phyloP scores from a whole-genome alignment of 2,329 filamentous ascomycete species.

The Ascochyta fabae region DNA sequence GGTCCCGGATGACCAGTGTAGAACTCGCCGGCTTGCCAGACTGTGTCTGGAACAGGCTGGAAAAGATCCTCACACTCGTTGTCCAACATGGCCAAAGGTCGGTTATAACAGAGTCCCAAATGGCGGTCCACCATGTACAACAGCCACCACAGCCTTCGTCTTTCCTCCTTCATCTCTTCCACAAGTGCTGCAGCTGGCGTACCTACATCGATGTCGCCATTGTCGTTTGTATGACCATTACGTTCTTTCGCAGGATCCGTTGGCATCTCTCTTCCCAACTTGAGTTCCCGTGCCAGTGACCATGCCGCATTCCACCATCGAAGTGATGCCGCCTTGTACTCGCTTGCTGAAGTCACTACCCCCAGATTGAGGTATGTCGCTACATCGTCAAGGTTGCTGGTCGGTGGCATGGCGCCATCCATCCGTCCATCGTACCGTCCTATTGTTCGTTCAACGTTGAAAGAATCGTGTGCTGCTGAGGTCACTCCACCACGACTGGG shows the following conservation, averaged over 20 bases:
- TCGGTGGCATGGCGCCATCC: conserved; percentile 55
- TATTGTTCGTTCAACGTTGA: conserved; percentile 73
- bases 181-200: conserved; percentile 45
- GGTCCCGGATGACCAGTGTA: conserved; percentile 54
- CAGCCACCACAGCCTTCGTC: conserved; percentile 91
- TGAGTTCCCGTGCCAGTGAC: conserved; percentile 86
- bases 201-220: conserved; percentile 48
- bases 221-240: conserved; percentile 34
- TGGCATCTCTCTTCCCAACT: conserved; percentile 83
- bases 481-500: conserved; percentile 66
- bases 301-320: conserved; percentile 96
- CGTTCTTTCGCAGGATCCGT: conserved; percentile 56
- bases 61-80: conserved; percentile 79
- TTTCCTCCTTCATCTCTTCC: conserved; percentile 73
- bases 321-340: conserved; percentile 90
- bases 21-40: conserved; percentile 86
- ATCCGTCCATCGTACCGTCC: conserved; percentile 54
- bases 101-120: conserved; percentile 87
- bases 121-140: conserved; percentile 86
- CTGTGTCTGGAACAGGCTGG: conserved; percentile 83
- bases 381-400: conserved; percentile 83
- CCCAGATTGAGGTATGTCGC: conserved; percentile 91
- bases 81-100: conserved; percentile 83
- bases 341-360: conserved; percentile 88
- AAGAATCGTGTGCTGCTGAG: conserved; percentile 77